Base-by-base conservation (phyloP, 2,329 filamentous ascomycete species). In the Zelopaecilomyces penicillatus region DNA sequence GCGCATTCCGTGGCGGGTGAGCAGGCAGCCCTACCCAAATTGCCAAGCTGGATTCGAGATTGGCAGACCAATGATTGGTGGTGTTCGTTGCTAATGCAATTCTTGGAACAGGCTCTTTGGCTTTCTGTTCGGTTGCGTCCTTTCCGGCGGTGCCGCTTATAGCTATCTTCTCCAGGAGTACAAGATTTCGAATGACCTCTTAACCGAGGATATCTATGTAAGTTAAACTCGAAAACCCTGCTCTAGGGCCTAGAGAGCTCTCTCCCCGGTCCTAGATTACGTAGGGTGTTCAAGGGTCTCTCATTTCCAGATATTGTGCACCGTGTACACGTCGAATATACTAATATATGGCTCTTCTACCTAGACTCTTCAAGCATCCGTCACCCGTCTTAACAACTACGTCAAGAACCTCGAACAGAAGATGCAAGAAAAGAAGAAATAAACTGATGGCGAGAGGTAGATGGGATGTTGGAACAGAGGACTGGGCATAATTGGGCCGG, bases 131-230 rank as follows among this genome's bases (percentile, higher is more conserved):
- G 91, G 91, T 53, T 82, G 85, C 50, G 83, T 85, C 39, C 72
- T 88, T 42, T 83, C 90, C 37, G 89, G 88, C 57, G 78, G 77
- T 42, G 83, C 80, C 47, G 85, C 94, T 57, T 97, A 96, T 71
- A 89, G 87, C 65, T 97, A 97, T 66, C 79, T 95, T 54, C 71
- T 97, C 57, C 82, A 91, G 63, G 90, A 97, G 67, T 97, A 96
- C 74, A 88, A 89, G 70, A 75, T 89, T 37, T 87, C 88, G 55
- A 97, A 96, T 71, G 87, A 95, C 69, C 77, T 96, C 60, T 73
- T 97, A 67, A 91, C 84, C 49, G 89, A 95, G 69, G 91, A 97
- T 68, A 95, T 97, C 65, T 91, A 91, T 68, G 91, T 96, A 78
- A 67, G 87, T 83, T 19, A 19, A 19, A 19, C 3, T 19, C 19